Percentiles rank a stretch among this genome's conserved stretches.
Evolutionary conservation across 2,329 filamentous ascomycete species (phyloP).

Genomic region (Calonectria fujianensis): DNA sequence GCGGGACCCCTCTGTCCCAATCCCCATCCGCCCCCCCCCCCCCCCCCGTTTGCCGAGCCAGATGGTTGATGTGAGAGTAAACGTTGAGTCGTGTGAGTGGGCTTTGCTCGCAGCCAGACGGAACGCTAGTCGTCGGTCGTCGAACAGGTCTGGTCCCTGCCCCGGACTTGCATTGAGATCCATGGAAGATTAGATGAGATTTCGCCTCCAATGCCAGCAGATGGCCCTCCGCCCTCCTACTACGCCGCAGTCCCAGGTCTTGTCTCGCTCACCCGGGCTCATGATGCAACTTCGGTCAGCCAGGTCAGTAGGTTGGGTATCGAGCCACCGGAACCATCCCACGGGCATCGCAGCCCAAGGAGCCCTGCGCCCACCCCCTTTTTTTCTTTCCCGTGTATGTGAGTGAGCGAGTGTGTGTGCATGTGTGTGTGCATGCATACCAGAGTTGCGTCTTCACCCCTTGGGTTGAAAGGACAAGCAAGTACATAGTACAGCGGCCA

Average conservation of each 20-base stretch:
- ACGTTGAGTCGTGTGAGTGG: slow-evolving; percentile 10
- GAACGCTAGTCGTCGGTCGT: slow-evolving; percentile 5
- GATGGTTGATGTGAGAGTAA: slow-evolving; percentile 12
- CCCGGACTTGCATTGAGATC: slow-evolving; percentile 34
- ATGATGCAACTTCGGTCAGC: slow-evolving; percentile 23
- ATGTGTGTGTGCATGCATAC: background rate
- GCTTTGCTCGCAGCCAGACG: background rate
- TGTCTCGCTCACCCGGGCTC: slow-evolving; percentile 6
- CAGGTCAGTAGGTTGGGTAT: slow-evolving; percentile 40
- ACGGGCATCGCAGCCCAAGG: slow-evolving; percentile 45
- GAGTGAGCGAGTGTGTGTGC: background rate
- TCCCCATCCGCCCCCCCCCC: too few species aligned
- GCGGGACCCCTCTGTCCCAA: background rate
- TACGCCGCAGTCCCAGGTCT: background rate
- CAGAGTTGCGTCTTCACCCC: background rate
- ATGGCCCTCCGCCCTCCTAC: slow-evolving; percentile 15
- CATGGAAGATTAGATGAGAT: slow-evolving; percentile 41
- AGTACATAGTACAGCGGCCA: slow-evolving; percentile 12
- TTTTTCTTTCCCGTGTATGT: background rate
- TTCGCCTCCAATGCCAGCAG: slow-evolving; percentile 39
- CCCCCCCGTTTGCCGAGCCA: slow-evolving; percentile 1
- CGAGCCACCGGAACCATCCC: slow-evolving; percentile 27
- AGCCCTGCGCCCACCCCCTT: slow-evolving; percentile 32
- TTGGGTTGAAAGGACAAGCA: slow-evolving; percentile 4
- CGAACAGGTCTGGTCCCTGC: slow-evolving; percentile 25